phyloP scores from a whole-genome alignment of 1,284 basidiomycete species.

The Apiotrichum veenhuisii region DNA sequence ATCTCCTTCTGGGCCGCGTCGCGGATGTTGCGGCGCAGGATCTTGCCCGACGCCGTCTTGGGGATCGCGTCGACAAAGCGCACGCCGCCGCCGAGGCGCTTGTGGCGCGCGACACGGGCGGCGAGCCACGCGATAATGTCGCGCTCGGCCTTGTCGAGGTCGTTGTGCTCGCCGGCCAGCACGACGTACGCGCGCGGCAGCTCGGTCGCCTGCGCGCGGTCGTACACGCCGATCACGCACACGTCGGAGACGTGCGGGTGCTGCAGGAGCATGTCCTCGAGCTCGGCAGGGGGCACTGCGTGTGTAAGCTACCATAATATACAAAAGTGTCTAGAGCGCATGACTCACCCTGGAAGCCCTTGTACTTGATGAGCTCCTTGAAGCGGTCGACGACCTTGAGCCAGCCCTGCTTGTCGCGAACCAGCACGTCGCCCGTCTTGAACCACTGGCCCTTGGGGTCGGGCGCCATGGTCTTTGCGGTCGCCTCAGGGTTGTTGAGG shows the following conservation, averaged over 20 bases:
- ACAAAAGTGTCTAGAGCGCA: slow-evolving; percentile 40
- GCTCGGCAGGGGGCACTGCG: slow-evolving; percentile 75
- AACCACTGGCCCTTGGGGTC: slow-evolving; percentile 60
- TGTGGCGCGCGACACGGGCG: slow-evolving; percentile 54
- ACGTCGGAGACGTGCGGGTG: slow-evolving; percentile 67
- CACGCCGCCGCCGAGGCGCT: slow-evolving; percentile 52
- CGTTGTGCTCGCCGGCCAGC: slow-evolving; percentile 52
- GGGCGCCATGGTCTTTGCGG: slow-evolving; percentile 51
- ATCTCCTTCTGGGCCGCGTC: slow-evolving; percentile 28
- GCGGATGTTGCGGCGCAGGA: slow-evolving; percentile 39
- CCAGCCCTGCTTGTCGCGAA: slow-evolving; percentile 60
- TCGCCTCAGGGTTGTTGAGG: slow-evolving; percentile 64
- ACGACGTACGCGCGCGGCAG: slow-evolving; percentile 65
- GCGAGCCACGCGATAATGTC: slow-evolving; percentile 62
- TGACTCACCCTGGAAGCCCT: slow-evolving; percentile 49
- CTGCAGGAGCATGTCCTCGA: slow-evolving; percentile 67
- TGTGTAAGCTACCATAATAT: neutral
- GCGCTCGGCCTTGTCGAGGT: slow-evolving; percentile 51
- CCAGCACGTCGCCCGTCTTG: slow-evolving; percentile 71
- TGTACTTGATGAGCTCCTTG: slow-evolving; percentile 80
- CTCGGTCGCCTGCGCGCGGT: slow-evolving; percentile 64
- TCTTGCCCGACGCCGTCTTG: slow-evolving; percentile 47
- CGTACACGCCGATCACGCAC: slow-evolving; percentile 67
- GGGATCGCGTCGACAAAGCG: slow-evolving; percentile 51
- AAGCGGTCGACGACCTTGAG: slow-evolving; percentile 50